Conservation (phyloP, 225 moss, liverwort and hornwort genomes). For the Neckera pumila region DNA sequence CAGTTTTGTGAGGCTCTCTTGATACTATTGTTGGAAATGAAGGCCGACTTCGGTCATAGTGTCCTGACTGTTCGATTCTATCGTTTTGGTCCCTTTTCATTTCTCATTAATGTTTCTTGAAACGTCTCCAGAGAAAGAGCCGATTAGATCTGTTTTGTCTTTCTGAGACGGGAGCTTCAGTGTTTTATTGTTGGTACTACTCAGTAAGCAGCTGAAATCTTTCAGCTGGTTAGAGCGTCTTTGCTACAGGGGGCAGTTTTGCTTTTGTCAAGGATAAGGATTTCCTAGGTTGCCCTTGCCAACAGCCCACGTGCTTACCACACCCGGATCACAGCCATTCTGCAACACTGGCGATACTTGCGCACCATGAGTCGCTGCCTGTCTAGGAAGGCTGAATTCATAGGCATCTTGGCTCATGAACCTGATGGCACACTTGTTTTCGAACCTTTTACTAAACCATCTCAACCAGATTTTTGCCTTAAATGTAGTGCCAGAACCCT, state of each 20-base stretch:
- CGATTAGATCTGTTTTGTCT: background rate
- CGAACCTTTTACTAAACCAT: background rate
- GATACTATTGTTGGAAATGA: constrained; percentile 8
- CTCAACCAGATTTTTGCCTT: background rate
- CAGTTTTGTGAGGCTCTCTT: constrained; percentile 45
- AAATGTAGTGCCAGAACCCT: background rate
- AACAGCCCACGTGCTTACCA: background rate
- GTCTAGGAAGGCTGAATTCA: background rate
- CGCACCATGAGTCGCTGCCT: background rate
- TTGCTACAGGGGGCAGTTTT: background rate
- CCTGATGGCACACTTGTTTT: background rate
- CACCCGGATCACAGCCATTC: background rate
- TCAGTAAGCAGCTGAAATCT: background rate
- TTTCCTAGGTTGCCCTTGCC: background rate
- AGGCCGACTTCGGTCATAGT: background rate
- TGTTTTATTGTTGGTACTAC: background rate
- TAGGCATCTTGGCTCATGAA: background rate
- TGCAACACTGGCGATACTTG: background rate
- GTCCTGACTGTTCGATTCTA: background rate
- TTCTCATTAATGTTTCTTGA: background rate
- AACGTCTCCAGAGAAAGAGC: too few species aligned
- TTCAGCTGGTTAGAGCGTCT: constrained; percentile 10
- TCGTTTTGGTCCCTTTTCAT: background rate
- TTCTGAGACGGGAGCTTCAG: background rate
- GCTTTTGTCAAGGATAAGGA: background rate